Base-by-base conservation (phyloP, 164 flowering plant genomes). In the Umbilicus rupestris region DNA sequence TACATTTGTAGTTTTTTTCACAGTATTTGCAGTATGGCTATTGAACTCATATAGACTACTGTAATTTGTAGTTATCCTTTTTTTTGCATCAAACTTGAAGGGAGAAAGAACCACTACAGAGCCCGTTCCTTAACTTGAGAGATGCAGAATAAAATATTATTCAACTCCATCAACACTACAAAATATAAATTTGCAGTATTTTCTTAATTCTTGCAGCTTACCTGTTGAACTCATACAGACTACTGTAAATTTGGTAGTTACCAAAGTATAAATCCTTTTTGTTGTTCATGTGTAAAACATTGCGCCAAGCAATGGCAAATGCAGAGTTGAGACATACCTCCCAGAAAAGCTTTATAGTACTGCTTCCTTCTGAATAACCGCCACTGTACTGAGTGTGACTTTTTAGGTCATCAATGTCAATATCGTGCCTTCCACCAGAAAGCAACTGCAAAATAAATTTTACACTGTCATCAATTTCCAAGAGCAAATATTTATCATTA, bases 271-370 rank as follows among this genome's bases (percentile, higher is more conserved):
- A 41, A 41, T 8, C 14, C 3, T 41, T 41, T 41, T 8, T 41
- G 44, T 41, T 41, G 44, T 41, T 41, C 15, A 22, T 7, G 22
- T n/a, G 28, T 22, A 7, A 49, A 41, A 20, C 28, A n/a, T 49
- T 49, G 55, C 5, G 55, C 55, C 55, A 49, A 49, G 6, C 22
- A 19, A 49, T 5, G 55, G 24, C 20, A 49, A 20, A 29, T 30
- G 31, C 7, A 60, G 37, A 60, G 6, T 33, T 50, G 26, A 15
- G 41, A 19, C 10, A 42, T 84, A 95, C 99, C 97, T 92, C 97
- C 99, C 99, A 95, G 72, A 92, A 95, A 58, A 92, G 79, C 68
- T 87, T 92, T n/a, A 95, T 73, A 3, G 99, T 85, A 52, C 99
- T 87, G 71, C 96, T 95, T 39, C 94, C 90, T 52, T 84, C 97